Conservation (phyloP, 768 basidiomycete genomes). For the Termitomyces sp. region DNA sequence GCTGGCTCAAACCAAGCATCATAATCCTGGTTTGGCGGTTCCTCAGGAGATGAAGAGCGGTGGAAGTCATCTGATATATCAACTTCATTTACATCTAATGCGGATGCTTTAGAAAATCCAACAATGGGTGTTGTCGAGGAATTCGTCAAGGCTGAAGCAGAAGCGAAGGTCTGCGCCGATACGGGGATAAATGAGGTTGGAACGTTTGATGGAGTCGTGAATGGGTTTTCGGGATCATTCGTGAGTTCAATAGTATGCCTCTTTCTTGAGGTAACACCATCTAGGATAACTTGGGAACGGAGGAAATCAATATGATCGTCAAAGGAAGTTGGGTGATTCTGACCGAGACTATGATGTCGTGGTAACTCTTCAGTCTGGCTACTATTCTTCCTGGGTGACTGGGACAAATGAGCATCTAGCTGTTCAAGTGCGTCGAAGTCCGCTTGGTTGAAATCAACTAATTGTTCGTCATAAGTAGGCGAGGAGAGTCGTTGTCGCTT, state of each 20-base stretch:
- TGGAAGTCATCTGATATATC: slow-evolving; percentile 12
- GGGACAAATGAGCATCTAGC: slow-evolving; percentile 36
- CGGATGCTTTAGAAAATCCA: slow-evolving; percentile 25
- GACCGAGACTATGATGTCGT: slow-evolving; percentile 3
- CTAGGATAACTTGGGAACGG: background rate
- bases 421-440: slow-evolving; percentile 52
- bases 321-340: background rate
- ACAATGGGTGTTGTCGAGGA: background rate
- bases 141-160: slow-evolving; percentile 11
- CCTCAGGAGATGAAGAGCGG: slow-evolving; percentile 36
- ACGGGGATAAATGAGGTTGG: slow-evolving; percentile 6
- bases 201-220: slow-evolving; percentile 15
- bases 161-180: slow-evolving; percentile 5
- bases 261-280: background rate
- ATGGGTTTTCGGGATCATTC: slow-evolving; percentile 41
- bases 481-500: slow-evolving; percentile 65
- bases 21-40: slow-evolving; percentile 33
- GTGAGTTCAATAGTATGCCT: slow-evolving; percentile 7
- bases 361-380: background rate
- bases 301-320: background rate
- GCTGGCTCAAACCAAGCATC: slow-evolving; percentile 46
- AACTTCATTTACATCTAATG: slow-evolving; percentile 9
- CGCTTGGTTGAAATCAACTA: slow-evolving; percentile 46
- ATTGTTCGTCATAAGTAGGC: slow-evolving; percentile 55
- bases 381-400: slow-evolving; percentile 6